A percentile compares a stretch with the other conserved stretches of the same genome.
Evolutionary conservation across 2,329 filamentous ascomycete genomes (phyloP).

Genomic region (Alternaria panax): DNA sequence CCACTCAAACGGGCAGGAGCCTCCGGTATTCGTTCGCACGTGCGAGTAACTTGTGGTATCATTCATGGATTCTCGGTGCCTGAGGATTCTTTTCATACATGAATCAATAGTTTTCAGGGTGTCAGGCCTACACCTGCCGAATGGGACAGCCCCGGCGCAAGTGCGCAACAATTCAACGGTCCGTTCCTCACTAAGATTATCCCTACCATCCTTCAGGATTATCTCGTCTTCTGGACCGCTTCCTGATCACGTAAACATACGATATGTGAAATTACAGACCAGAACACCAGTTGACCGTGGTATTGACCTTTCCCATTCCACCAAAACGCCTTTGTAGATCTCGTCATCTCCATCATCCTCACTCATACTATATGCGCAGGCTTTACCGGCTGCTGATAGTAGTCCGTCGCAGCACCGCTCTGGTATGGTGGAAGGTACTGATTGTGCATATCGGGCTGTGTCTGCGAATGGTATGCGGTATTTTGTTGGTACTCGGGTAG

Average conservation of each 20-base stretch:
- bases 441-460: constrained; percentile 22
- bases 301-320: neutral
- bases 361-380: constrained; percentile 38
- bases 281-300: neutral
- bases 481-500: constrained; percentile 30
- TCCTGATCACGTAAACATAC: neutral
- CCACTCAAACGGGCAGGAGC: constrained; percentile 25
- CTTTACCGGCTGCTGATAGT: constrained; percentile 37
- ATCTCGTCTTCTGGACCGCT: neutral
- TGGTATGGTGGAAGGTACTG: constrained; percentile 33
- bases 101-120: neutral
- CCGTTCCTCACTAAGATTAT: constrained; percentile 3
- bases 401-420: constrained; percentile 27
- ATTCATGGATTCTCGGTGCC: constrained; percentile 19
- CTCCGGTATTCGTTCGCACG: constrained; percentile 25
- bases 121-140: constrained; percentile 5
- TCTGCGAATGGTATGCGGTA: constrained; percentile 38
- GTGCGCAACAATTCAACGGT: constrained; percentile 1
- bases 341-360: neutral
- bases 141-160: constrained; percentile 2
- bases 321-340: constrained; percentile 3
- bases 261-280: neutral
- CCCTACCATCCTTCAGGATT: neutral
- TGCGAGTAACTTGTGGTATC: constrained; percentile 15
- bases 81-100: neutral